A percentile compares a stretch with the other conserved stretches of the same genome.
These are phyloP conservation scores for Lipomyces chichibuensis DNA, from an alignment of 805 yeast genomes.

Conservation along the genomic window DNA sequence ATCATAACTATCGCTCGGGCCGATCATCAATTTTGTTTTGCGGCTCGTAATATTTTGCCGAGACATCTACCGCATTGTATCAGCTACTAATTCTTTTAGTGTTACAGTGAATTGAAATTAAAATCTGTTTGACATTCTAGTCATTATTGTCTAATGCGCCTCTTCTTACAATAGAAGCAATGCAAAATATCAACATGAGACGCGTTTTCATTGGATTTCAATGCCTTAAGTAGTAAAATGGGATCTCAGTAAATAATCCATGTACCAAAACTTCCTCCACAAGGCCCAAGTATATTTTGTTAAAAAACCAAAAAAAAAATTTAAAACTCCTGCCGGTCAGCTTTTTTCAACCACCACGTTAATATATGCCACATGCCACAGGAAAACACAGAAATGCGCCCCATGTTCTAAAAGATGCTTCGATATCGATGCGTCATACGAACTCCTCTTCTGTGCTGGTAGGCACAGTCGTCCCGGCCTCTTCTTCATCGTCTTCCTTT, in stretches of 20 bases:
- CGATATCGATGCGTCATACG: constrained; percentile 8
- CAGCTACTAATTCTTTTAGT: too few species aligned
- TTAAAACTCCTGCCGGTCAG: not conserved
- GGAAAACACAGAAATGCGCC: not conserved
- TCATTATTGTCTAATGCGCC: not conserved
- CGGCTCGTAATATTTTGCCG: too few species aligned
- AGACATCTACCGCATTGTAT: too few species aligned
- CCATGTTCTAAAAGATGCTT: not conserved
- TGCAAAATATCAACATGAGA: not conserved
- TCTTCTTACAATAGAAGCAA: not conserved
- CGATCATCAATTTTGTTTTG: too few species aligned
- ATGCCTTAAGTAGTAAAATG: not conserved
- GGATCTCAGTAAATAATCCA: not conserved
- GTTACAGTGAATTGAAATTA: not conserved
- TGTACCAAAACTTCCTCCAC: not conserved
- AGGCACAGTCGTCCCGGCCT: constrained; percentile 1
- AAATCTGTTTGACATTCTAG: not conserved
- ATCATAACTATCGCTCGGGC: too few species aligned
- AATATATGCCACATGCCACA: not conserved
- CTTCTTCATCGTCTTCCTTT: constrained; percentile 33
- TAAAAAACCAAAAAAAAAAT: not conserved
- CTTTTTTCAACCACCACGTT: not conserved
- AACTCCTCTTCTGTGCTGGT: constrained; percentile 26
- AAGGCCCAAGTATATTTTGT: not conserved
- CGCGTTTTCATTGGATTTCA: not conserved